Conservation (phyloP, 1,139 yeast genomes). For the Yamadazyma atlantica region DNA sequence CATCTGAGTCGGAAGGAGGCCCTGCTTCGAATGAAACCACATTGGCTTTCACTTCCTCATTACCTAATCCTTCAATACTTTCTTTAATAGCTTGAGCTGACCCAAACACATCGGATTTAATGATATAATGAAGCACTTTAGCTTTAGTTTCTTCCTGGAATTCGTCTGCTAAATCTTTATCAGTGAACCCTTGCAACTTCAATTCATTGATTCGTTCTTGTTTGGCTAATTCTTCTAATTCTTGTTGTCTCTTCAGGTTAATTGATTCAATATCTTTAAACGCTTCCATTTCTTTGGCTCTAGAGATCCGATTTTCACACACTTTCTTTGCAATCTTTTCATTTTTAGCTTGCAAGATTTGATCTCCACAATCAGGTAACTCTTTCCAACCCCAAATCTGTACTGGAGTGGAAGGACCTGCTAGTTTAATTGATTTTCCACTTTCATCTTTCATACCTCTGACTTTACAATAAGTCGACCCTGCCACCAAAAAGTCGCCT, state of each 20-base stretch:
- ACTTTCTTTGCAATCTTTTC: constrained; percentile 80
- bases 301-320: constrained; percentile 57
- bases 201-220: constrained; percentile 55
- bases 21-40: constrained; percentile 82
- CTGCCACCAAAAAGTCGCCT: constrained; percentile 78
- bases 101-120: constrained; percentile 87
- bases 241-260: constrained; percentile 56
- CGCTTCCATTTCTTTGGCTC: constrained; percentile 60
- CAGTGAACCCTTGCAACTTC: constrained; percentile 56
- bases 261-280: constrained; percentile 67
- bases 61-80: constrained; percentile 77
- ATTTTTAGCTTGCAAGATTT: constrained; percentile 69
- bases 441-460: constrained; percentile 76
- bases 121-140: constrained; percentile 45
- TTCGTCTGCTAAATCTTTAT: constrained; percentile 31
- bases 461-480: constrained; percentile 83
- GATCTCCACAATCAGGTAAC: constrained; percentile 89
- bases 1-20: constrained; percentile 76
- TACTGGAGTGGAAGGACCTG: constrained; percentile 89
- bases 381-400: constrained; percentile 95
- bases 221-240: constrained; percentile 46
- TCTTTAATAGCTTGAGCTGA: constrained; percentile 67
- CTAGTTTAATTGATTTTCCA: constrained; percentile 62
- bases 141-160: constrained; percentile 21
- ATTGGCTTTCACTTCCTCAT: constrained; percentile 72